Conservation (phyloP, 768 basidiomycete species). For the Rhodotorula babjevae region DNA sequence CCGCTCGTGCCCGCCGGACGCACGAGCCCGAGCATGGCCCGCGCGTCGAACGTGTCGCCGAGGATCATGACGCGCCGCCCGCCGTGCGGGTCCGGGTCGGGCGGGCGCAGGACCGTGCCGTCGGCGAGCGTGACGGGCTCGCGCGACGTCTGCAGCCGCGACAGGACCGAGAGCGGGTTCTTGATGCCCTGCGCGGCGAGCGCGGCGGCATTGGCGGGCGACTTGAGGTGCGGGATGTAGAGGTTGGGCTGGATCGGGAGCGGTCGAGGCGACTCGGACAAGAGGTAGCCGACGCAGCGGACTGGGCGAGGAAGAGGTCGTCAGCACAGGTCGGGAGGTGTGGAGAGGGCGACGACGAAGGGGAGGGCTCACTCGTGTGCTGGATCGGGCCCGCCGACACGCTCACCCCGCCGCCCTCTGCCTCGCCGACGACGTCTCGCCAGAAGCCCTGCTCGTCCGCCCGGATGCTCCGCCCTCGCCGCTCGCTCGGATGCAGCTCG, state of each 20-base stretch:
- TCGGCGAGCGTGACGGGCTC: conserved; percentile 62
- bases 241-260: conserved; percentile 68
- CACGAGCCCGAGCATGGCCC: conserved; percentile 52
- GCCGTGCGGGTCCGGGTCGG: conserved; percentile 48
- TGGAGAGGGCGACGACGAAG: neutral
- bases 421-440: conserved; percentile 54
- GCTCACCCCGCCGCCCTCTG: conserved; percentile 52
- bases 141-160: conserved; percentile 64
- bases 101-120: conserved; percentile 63
- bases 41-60: conserved; percentile 67
- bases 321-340: too few relatives aligned
- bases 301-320: conserved; percentile 51
- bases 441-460: conserved; percentile 62
- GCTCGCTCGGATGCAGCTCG: conserved; percentile 62
- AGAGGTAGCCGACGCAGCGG: conserved; percentile 72
- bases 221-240: conserved; percentile 63
- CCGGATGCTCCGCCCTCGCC: conserved; percentile 59
- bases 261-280: conserved; percentile 62
- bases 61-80: conserved; percentile 68
- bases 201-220: conserved; percentile 37
- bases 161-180: conserved; percentile 62
- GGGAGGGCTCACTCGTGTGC: conserved; percentile 60
- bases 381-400: conserved; percentile 66
- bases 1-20: conserved; percentile 34
- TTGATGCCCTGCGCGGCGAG: conserved; percentile 49